Evolutionary conservation across 176 grass and related monocot species (phyloP).

Genomic region (Juncus effusus): DNA sequence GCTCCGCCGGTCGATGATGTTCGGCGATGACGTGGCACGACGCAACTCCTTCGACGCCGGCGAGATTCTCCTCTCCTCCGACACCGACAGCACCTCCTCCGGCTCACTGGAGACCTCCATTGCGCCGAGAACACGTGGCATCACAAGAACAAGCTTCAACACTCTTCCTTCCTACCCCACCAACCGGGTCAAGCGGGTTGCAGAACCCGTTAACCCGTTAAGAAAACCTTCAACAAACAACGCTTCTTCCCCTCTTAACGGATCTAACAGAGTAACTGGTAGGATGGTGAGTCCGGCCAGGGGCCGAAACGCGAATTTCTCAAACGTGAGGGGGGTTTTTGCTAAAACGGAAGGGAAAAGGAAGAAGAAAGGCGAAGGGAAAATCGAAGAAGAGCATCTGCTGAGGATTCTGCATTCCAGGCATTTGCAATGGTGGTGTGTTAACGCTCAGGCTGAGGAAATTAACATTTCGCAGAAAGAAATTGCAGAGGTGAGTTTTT

Average conservation of each 20-base stretch:
- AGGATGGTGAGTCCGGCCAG: slow-evolving; percentile 59
- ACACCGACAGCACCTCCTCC: slow-evolving; percentile 82
- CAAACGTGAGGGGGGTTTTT: slow-evolving; percentile 48
- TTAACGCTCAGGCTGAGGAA: slow-evolving; percentile 62
- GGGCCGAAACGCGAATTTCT: slow-evolving; percentile 31
- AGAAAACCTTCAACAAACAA: slow-evolving; percentile 11
- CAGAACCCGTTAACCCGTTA: slow-evolving; percentile 46
- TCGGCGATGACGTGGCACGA: slow-evolving; percentile 39
- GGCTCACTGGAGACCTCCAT: slow-evolving; percentile 52
- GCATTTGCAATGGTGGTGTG: slow-evolving; percentile 81
- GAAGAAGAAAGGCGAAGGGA: slow-evolving; percentile 62
- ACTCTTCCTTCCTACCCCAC: slow-evolving; percentile 45
- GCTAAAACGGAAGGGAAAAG: slow-evolving; percentile 46
- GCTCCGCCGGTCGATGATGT: slow-evolving; percentile 65
- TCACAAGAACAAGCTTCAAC: slow-evolving; percentile 29
- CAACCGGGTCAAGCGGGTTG: slow-evolving; percentile 38
- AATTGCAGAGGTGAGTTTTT: slow-evolving; percentile 64
- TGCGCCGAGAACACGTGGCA: slow-evolving; percentile 26
- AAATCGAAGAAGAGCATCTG: slow-evolving; percentile 60
- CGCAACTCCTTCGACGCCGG: slow-evolving; percentile 44
- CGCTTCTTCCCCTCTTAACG: slow-evolving; percentile 33
- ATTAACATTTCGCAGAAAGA: slow-evolving; percentile 45
- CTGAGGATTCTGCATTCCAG: slow-evolving; percentile 62
- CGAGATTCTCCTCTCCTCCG: slow-evolving; percentile 57
- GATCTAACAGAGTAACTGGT: slow-evolving; percentile 35